A percentile compares a stretch with the other conserved stretches of the same genome.
Evolutionary conservation across 345 rosid species (phyloP).

Genomic region (Cochlearia excelsa): DNA sequence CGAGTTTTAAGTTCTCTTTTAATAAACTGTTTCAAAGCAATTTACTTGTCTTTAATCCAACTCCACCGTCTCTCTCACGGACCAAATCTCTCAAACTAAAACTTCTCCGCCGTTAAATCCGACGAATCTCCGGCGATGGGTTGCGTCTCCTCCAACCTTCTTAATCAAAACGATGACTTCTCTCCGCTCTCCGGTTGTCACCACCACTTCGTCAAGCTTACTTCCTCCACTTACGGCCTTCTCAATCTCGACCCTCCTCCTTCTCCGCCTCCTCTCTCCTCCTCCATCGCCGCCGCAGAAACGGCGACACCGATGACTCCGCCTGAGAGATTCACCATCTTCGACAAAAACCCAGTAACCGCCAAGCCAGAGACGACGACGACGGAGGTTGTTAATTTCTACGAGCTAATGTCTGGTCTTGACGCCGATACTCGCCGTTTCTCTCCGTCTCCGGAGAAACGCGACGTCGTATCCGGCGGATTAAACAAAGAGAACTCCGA

Average conservation of each 20-base stretch:
- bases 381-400: conserved; percentile 65
- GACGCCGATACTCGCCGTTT: conserved; percentile 68
- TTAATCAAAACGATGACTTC: conserved; percentile 64
- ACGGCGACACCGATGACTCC: conserved; percentile 56
- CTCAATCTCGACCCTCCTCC: conserved; percentile 69
- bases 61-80: not conserved
- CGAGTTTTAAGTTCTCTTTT: not conserved
- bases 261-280: conserved; percentile 12
- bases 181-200: conserved; percentile 53
- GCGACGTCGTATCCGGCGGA: conserved; percentile 5
- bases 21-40: not conserved
- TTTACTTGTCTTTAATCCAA: not conserved
- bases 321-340: conserved; percentile 52
- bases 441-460: conserved; percentile 38
- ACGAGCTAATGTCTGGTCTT: conserved; percentile 91
- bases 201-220: conserved; percentile 84
- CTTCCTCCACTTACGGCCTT: conserved; percentile 86
- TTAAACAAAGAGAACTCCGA: conserved; percentile 51
- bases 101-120: conserved; percentile 1
- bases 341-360: conserved; percentile 34
- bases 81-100: not conserved
- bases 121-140: conserved; percentile 47
- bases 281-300: conserved; percentile 15
- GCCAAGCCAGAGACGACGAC: conserved; percentile 36
- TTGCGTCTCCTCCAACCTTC: conserved; percentile 74